These are phyloP conservation scores for Dentipellis sp. DNA, from an alignment of 768 basidiomycete species.

Conservation along the genomic window DNA sequence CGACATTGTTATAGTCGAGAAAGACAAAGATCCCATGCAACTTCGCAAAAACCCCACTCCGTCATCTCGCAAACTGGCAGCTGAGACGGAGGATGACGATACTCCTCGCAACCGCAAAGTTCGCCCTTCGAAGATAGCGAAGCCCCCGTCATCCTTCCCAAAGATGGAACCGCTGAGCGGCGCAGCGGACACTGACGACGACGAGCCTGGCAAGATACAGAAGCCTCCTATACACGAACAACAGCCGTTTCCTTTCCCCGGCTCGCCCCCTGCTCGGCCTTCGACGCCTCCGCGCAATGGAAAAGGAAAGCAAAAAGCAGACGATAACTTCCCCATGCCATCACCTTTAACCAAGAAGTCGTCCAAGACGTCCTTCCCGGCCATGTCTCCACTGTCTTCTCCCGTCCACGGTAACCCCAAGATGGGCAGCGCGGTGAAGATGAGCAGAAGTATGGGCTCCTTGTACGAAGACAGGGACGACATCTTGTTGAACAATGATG, in stretches of 20 bases:
- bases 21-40: too few species aligned
- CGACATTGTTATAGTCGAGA: too few species aligned
- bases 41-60: too few species aligned
- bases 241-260: not conserved
- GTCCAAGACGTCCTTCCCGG: constrained; percentile 3
- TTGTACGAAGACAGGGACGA: constrained; percentile 1
- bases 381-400: constrained; percentile 12
- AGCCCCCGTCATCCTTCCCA: too few species aligned
- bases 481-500: constrained; percentile 1
- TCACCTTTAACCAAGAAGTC: not conserved
- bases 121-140: too few species aligned
- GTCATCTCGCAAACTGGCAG: too few species aligned
- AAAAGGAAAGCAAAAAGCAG: not conserved
- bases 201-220: too few species aligned
- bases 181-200: too few species aligned
- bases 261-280: not conserved
- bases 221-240: too few species aligned
- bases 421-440: not conserved
- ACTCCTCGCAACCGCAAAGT: too few species aligned
- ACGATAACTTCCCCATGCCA: not conserved
- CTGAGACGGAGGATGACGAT: too few species aligned
- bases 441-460: not conserved
- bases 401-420: not conserved
- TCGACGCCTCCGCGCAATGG: not conserved
- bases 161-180: too few species aligned